Evolutionary conservation across 169 alveolate genomes (phyloP).

Genomic region (Cryptosporidium bovis): DNA sequence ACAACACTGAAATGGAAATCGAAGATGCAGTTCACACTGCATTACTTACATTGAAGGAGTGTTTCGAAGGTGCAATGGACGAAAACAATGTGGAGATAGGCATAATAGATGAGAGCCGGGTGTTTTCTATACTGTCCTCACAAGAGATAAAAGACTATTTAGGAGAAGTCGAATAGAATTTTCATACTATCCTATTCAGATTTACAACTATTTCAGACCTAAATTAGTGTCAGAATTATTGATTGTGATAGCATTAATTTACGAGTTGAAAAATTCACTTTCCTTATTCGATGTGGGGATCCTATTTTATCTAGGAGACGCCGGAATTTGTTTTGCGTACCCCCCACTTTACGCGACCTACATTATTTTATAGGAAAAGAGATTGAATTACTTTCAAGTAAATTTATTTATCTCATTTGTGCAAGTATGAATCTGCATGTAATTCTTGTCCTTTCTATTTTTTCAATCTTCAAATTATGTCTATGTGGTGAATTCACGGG

Average conservation of each 20-base stretch:
- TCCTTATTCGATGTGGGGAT: not conserved
- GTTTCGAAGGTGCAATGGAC: conserved; percentile 97
- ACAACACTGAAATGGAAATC: conserved; percentile 90
- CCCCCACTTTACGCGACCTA: not conserved
- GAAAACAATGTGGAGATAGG: conserved; percentile 97
- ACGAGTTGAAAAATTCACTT: no score
- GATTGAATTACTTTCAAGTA: no score
- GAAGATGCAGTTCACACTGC: conserved; percentile 95
- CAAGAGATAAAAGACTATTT: conserved; percentile 91
- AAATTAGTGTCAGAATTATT: no score
- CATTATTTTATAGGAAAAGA: not conserved
- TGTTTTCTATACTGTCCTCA: conserved; percentile 88
- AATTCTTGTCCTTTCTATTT: not conserved
- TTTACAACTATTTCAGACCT: no score
- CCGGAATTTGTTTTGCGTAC: conserved; percentile 6
- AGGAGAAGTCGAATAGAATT: conserved; percentile 89
- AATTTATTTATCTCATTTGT: not conserved
- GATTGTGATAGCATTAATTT: no score
- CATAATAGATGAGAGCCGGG: conserved; percentile 89
- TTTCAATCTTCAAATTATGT: not conserved
- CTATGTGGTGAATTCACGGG: conserved; percentile 32
- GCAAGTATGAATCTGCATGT: not conserved
- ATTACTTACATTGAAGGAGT: conserved; percentile 82
- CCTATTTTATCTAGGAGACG: not conserved
- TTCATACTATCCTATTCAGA: not conserved